Evolutionary conservation across 2,329 filamentous ascomycete genomes (phyloP).

Genomic region (Sporothrix variecibatus): DNA sequence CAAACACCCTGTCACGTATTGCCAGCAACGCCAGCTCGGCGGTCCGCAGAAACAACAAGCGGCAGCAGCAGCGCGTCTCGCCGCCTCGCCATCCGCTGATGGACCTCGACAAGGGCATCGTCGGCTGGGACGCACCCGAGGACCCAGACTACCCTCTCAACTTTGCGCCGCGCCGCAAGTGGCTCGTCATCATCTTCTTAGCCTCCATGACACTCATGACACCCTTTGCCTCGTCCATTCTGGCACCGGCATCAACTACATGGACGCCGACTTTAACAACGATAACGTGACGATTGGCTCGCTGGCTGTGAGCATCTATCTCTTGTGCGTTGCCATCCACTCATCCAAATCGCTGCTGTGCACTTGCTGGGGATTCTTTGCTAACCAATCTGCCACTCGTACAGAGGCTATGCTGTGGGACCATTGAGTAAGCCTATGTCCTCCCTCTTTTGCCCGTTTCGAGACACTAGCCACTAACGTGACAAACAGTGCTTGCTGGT

Average conservation of each 20-base stretch:
- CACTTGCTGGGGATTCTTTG: not conserved
- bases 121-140: constrained; percentile 61
- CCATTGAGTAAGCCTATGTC: constrained; percentile 56
- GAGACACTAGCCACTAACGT: constrained; percentile 36
- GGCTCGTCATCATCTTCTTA: constrained; percentile 57
- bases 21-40: constrained; percentile 29
- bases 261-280: constrained; percentile 50
- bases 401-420: constrained; percentile 57
- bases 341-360: not conserved
- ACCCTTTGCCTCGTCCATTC: constrained; percentile 64
- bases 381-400: not conserved
- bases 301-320: constrained; percentile 62
- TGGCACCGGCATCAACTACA: constrained; percentile 49
- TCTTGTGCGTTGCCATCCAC: constrained; percentile 42
- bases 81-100: constrained; percentile 43
- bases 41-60: not conserved
- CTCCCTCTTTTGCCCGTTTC: constrained; percentile 53
- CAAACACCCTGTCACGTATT: constrained; percentile 28
- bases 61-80: not conserved
- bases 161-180: constrained; percentile 57
- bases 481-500: constrained; percentile 40
- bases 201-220: constrained; percentile 65
- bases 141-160: constrained; percentile 62
- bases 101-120: constrained; percentile 54
- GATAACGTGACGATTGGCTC: constrained; percentile 47